phyloP scores from a whole-genome alignment of 176 grass and related monocot species.

The Triticum monococcum region DNA sequence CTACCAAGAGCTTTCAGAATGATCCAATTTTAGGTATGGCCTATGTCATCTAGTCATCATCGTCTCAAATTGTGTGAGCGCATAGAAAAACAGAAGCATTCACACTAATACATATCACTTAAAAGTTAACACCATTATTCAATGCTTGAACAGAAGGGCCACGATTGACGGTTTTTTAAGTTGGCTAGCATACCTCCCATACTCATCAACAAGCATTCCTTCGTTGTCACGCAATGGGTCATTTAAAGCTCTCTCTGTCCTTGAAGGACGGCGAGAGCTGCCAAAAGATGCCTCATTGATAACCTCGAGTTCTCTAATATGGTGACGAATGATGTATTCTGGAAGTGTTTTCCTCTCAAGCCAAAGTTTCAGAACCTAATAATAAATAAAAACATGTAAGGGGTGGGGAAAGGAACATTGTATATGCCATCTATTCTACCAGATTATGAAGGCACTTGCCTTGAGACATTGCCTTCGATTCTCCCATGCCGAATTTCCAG shows the following conservation, averaged over 20 bases:
- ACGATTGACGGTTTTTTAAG: neutral
- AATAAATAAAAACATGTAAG: constrained; percentile 34
- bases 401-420: constrained; percentile 13
- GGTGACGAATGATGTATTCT: constrained; percentile 72
- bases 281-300: constrained; percentile 78
- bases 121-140: constrained; percentile 1
- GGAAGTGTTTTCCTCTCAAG: constrained; percentile 91
- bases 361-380: constrained; percentile 92
- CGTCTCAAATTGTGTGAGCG: neutral
- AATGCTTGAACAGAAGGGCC: neutral
- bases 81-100: constrained; percentile 2
- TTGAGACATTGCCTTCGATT: constrained; percentile 95
- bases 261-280: constrained; percentile 65
- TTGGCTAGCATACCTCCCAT: constrained; percentile 67
- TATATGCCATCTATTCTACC: constrained; percentile 26
- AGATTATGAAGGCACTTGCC: constrained; percentile 44
- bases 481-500: constrained; percentile 89
- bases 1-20: neutral
- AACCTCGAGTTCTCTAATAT: constrained; percentile 84
- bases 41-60: neutral
- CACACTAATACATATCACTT: neutral
- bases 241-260: constrained; percentile 84
- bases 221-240: constrained; percentile 93
- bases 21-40: constrained; percentile 2
- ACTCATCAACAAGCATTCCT: constrained; percentile 94